Percentiles rank a stretch among this genome's conserved stretches.
phyloP scores from a whole-genome alignment of 148 eudicot genomes.

The Cornus controversa region DNA sequence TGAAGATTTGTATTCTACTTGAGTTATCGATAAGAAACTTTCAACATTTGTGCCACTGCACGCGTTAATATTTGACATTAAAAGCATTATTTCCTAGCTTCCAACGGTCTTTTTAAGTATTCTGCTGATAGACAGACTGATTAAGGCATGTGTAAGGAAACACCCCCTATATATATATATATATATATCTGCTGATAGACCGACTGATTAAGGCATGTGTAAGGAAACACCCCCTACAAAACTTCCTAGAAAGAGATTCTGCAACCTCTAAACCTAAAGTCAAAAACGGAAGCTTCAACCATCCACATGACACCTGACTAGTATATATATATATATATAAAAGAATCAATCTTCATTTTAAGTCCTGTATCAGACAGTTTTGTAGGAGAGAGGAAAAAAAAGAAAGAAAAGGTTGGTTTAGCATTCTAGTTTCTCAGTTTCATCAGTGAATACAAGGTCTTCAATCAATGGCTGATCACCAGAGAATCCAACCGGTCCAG shows the following conservation, averaged over 20 bases:
- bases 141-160: neutral
- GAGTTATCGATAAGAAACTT: neutral
- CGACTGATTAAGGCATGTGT: neutral
- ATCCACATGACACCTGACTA: neutral
- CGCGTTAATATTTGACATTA: neutral
- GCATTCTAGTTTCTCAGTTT: neutral
- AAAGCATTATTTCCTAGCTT: neutral
- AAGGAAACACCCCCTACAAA: neutral
- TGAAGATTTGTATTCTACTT: neutral
- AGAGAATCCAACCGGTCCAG: neutral
- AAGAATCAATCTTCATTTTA: neutral
- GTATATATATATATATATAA: no score
- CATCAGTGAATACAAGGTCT: neutral
- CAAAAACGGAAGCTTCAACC: conserved; percentile 16
- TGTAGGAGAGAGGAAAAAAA: neutral
- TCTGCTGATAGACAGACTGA: no score
- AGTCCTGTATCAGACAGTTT: conserved; percentile 1
- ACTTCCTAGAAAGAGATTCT: neutral
- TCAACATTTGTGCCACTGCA: neutral
- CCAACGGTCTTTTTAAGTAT: neutral
- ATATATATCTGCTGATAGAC: no score
- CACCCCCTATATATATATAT: no score
- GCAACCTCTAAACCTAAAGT: conserved; percentile 12
- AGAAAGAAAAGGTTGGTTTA: neutral
- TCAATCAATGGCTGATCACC: conserved; percentile 38